Conservation (phyloP, 768 basidiomycete species). For the Terana coerulea region DNA sequence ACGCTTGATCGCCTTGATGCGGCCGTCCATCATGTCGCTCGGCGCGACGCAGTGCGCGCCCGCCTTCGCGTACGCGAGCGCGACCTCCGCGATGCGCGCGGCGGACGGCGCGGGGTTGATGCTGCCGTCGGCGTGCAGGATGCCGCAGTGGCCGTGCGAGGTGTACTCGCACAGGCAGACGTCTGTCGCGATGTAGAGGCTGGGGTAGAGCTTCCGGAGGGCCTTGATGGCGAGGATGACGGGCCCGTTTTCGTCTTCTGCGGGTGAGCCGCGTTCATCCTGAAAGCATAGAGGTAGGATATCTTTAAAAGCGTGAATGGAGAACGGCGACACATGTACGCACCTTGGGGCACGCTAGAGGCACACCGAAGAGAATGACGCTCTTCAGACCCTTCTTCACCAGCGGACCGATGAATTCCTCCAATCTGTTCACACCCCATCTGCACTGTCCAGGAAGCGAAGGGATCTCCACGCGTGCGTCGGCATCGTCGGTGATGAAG, state of each 20-base stretch:
- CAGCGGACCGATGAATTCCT: constrained; percentile 80
- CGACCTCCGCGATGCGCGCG: constrained; percentile 87
- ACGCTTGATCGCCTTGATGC: constrained; percentile 86
- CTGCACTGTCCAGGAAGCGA: constrained; percentile 83
- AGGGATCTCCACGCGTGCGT: constrained; percentile 73
- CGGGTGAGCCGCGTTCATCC: constrained; percentile 82
- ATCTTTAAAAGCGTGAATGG: background rate
- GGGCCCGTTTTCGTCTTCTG: constrained; percentile 86
- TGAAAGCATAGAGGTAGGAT: constrained; percentile 26
- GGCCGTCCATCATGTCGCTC: constrained; percentile 99
- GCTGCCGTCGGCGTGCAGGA: constrained; percentile 67
- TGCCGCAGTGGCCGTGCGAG: constrained; percentile 94
- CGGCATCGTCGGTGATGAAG: constrained; percentile 93
- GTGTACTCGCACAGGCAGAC: constrained; percentile 99
- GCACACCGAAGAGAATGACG: constrained; percentile 94
- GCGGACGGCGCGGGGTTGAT: constrained; percentile 79
- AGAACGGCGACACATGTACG: constrained; percentile 1
- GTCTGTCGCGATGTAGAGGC: constrained; percentile 86
- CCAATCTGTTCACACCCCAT: constrained; percentile 95
- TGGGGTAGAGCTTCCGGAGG: constrained; percentile 73
- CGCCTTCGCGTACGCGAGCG: constrained; percentile 86
- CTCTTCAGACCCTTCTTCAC: constrained; percentile 87
- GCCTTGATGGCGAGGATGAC: constrained; percentile 90
- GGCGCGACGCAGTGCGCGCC: constrained; percentile 99
- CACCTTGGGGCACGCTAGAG: constrained; percentile 76